Conservation (phyloP, 106 monocot genomes). For the Platanthera zijinensis region DNA sequence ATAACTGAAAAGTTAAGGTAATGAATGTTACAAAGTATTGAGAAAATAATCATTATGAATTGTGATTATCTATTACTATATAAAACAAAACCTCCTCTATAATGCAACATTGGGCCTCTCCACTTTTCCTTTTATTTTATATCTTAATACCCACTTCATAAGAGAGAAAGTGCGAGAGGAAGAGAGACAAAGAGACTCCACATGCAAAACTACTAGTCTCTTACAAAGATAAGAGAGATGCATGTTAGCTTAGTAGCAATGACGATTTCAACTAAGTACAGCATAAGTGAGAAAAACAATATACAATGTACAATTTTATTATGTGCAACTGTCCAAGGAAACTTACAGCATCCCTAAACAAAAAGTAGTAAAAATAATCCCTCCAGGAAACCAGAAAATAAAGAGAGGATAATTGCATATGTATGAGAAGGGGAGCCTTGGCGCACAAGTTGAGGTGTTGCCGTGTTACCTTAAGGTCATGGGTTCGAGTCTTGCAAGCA, state of each 20-base stretch:
- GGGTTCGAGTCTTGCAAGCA: too few species aligned
- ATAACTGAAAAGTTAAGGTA: slow-evolving; percentile 48
- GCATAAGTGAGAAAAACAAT: slow-evolving; percentile 1
- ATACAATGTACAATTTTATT: neutral
- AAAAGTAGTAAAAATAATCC: neutral
- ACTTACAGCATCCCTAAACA: neutral
- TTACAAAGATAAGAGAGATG: neutral
- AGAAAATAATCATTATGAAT: neutral
- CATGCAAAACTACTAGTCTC: neutral
- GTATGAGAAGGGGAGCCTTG: too few species aligned
- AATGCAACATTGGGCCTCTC: too few species aligned
- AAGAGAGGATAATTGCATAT: neutral
- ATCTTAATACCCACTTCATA: too few species aligned
- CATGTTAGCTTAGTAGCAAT: neutral
- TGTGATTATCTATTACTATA: too few species aligned
- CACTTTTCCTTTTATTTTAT: too few species aligned
- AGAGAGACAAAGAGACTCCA: too few species aligned
- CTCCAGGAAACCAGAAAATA: neutral
- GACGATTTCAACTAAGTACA: neutral
- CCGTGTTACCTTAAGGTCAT: too few species aligned
- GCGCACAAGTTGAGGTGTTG: too few species aligned
- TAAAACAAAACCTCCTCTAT: too few species aligned
- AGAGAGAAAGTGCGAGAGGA: too few species aligned
- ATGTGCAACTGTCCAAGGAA: neutral
- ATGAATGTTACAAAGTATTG: neutral